Conservation (phyloP, 2,329 filamentous ascomycete species). For the Apiospora pterosperma region DNA sequence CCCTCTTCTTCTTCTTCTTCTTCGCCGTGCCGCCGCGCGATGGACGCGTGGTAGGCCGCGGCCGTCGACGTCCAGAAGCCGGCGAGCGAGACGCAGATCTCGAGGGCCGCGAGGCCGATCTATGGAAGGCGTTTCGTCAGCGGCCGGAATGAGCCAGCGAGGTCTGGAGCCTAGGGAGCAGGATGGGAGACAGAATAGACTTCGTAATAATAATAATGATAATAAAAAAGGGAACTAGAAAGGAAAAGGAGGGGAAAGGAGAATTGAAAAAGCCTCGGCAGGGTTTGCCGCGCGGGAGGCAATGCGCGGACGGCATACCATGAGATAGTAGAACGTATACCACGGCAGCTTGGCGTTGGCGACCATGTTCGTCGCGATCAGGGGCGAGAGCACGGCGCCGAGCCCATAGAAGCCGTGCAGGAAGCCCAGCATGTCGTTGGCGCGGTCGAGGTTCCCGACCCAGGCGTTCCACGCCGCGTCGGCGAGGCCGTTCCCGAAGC, state of each 20-base stretch:
- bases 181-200: not conserved
- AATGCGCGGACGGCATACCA: slow-evolving; percentile 55
- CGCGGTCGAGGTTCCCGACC: slow-evolving; percentile 63
- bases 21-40: slow-evolving; percentile 16
- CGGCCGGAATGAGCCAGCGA: not conserved
- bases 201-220: no score
- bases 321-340: slow-evolving; percentile 74
- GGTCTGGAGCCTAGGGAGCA: not conserved
- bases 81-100: slow-evolving; percentile 43
- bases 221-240: not conserved
- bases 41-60: slow-evolving; percentile 44
- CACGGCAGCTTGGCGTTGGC: slow-evolving; percentile 58
- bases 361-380: slow-evolving; percentile 69
- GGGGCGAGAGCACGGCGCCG: slow-evolving; percentile 65
- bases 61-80: slow-evolving; percentile 60
- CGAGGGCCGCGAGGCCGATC: slow-evolving; percentile 53
- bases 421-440: slow-evolving; percentile 67
- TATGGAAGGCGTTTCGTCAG: slow-evolving; percentile 16
- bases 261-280: no score
- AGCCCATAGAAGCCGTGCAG: slow-evolving; percentile 67
- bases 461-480: slow-evolving; percentile 55
- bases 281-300: no score
- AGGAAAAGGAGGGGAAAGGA: not conserved
- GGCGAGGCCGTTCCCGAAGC: slow-evolving; percentile 66
- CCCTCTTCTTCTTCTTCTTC: slow-evolving; percentile 13